Base-by-base conservation (phyloP, 2,329 filamentous ascomycete species). In the Pochonia chlamydosporia region DNA sequence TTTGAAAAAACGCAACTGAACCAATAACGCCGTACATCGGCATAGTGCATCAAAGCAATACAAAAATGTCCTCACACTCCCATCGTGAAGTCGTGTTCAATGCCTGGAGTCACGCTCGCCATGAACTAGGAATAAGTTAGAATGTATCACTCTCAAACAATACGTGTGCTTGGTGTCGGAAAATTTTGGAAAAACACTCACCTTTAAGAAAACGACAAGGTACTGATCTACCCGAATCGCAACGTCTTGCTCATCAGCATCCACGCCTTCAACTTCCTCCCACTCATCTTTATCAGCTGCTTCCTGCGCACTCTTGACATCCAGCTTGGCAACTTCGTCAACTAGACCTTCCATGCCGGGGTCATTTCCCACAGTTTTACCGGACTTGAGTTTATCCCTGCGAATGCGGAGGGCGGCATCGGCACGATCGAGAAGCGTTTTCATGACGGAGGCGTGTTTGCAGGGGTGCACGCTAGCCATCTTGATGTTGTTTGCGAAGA, bases 61-160 rank as follows among this genome's bases (percentile, higher is more conserved):
- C n/a, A n/a, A n/a, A 33, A 41, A 23, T 3, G 13, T 24, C 3
- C n/a, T 75, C 74, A 96, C 33, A 96, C 84, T 5, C 89, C 88
- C 90, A 96, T 96, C 1, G 92, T 97, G 66, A 95, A 96, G 65
- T 97, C 92, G 66, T 96, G 89, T 70, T 97, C 92, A 66, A 99
- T 97, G 41, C 91, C 91, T 5, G 93, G 93, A 14, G 92, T 97
- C 39, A 99, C 93, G 59, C 85, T 93, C 28, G 85, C 84, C 73
- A 89, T 88, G 66, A 89, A 89, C 77, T 79, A 46, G 25, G 46
- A 4, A 21, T 35, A 35, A 14, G 18, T 24, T 21, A 42, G 20
- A 8, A 13, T n/a, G 33, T n/a, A 37, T 43, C 6, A 46, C 44
- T 36, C 7, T 8, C 5, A n/a, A 3, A 16, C 6, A 3, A 36